Conservation (phyloP, 2,329 filamentous ascomycete genomes). For the Chaetoscypha palmicola region DNA sequence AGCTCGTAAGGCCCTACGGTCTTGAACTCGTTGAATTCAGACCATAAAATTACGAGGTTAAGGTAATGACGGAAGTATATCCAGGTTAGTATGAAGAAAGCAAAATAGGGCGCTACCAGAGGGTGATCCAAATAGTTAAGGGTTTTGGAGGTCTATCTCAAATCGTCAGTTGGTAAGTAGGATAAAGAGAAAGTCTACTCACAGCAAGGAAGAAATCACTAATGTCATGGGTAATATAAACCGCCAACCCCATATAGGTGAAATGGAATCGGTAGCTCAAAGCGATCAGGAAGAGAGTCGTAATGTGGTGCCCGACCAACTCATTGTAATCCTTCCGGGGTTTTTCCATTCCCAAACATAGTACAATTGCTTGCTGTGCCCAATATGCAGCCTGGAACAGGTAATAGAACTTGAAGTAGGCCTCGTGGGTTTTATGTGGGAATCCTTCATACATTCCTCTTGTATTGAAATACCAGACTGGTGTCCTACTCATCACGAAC, state of each 20-base stretch:
- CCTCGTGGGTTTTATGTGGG: conserved; percentile 76
- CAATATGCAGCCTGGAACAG: conserved; percentile 92
- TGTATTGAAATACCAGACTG: conserved; percentile 95
- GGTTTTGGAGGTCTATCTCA: conserved; percentile 69
- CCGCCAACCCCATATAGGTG: conserved; percentile 85
- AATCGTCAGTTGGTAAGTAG: conserved; percentile 3
- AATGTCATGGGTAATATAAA: conserved; percentile 92
- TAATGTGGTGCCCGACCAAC: conserved; percentile 83
- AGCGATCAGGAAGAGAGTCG: conserved; percentile 75
- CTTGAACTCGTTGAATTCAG: conserved; percentile 67
- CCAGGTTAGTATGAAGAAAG: conserved; percentile 75
- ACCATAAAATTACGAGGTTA: conserved; percentile 70
- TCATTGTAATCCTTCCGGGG: conserved; percentile 93
- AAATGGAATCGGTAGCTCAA: conserved; percentile 95
- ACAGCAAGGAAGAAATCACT: conserved; percentile 93
- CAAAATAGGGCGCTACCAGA: conserved; percentile 78
- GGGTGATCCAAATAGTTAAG: conserved; percentile 82
- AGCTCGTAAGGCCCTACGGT: conserved; percentile 69
- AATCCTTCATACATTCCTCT: conserved; percentile 83
- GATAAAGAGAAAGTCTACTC: conserved; percentile 34
- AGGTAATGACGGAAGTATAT: conserved; percentile 84
- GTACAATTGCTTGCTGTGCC: conserved; percentile 87
- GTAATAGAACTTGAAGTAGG: conserved; percentile 89
- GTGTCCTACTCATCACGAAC: conserved; percentile 85
- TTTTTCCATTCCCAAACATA: conserved; percentile 83